Percentiles rank a stretch among this genome's conserved stretches.
These are phyloP conservation scores for Neoascochyta sp. DNA, from an alignment of 2,329 filamentous ascomycete species.

Conservation along the genomic window DNA sequence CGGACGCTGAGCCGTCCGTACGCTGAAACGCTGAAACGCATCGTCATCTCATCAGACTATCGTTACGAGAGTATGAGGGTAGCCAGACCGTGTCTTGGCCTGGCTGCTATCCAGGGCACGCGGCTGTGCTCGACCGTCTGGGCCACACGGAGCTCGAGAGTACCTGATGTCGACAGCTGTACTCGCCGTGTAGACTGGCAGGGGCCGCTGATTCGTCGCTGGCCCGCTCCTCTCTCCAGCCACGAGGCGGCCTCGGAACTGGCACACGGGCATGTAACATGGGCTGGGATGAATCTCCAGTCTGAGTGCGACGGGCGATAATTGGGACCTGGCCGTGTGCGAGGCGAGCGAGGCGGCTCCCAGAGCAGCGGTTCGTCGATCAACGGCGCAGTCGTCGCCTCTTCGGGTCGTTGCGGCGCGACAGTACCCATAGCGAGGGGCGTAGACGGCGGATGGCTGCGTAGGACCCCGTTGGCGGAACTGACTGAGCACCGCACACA, in stretches of 20 bases:
- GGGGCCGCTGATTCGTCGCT: constrained; percentile 3
- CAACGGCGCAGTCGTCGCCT: constrained; percentile 22
- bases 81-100: constrained; percentile 7
- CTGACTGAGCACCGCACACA: constrained; percentile 8
- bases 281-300: constrained; percentile 11
- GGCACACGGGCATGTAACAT: constrained; percentile 26
- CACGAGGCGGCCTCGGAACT: constrained; percentile 13
- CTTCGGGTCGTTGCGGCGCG: constrained; percentile 10
- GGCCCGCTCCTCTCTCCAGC: constrained; percentile 12
- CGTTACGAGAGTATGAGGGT: constrained; percentile 1
- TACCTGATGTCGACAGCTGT: background rate
- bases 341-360: constrained; percentile 4
- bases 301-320: constrained; percentile 21
- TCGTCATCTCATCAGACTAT: constrained; percentile 9
- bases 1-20: constrained; percentile 3
- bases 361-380: constrained; percentile 15
- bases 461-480: constrained; percentile 22
- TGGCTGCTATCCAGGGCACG: no score
- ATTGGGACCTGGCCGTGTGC: constrained; percentile 11
- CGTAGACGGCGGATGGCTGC: constrained; percentile 17
- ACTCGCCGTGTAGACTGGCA: no score
- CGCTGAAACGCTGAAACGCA: constrained; percentile 7
- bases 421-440: constrained; percentile 9
- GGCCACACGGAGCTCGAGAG: no score
- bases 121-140: no score